A percentile compares a stretch with the other conserved stretches of the same genome.
phyloP scores from a whole-genome alignment of 352 stramenopile genomes.

The Phytophthora sp. region DNA sequence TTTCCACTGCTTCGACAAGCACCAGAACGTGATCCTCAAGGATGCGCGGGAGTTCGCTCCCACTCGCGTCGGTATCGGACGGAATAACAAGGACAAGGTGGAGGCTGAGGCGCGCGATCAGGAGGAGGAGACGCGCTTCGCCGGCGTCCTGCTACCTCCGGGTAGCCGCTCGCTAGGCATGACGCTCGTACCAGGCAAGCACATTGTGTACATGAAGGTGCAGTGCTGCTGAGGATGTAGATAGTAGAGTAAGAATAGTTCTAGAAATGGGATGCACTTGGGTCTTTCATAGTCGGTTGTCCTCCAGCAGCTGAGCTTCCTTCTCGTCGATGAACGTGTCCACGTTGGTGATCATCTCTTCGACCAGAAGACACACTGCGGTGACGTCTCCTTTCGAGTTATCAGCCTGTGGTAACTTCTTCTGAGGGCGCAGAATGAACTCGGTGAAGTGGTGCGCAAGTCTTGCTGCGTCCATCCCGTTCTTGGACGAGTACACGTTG shows the following conservation, averaged over 20 bases:
- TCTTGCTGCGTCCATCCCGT: conserved; percentile 65
- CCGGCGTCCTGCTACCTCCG: conserved; percentile 25
- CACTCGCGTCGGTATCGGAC: conserved; percentile 25
- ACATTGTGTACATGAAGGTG: conserved; percentile 81
- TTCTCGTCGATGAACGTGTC: conserved; percentile 81
- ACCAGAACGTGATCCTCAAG: conserved; percentile 83
- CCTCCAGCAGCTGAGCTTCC: conserved; percentile 59
- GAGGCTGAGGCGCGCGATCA: conserved; percentile 38
- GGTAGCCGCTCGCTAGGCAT: conserved; percentile 67
- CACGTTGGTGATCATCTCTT: conserved; percentile 77
- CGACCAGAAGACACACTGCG: conserved; percentile 46
- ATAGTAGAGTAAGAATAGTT: conserved; percentile 1
- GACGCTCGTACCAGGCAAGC: conserved; percentile 78
- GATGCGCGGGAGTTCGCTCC: conserved; percentile 70
- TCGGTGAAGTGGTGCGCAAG: conserved; percentile 61
- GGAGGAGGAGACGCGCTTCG: conserved; percentile 49
- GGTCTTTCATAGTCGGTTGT: conserved; percentile 46
- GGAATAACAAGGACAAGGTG: conserved; percentile 41
- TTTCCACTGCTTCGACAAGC: conserved; percentile 86
- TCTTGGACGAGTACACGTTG: conserved; percentile 77
- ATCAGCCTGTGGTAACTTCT: conserved; percentile 10
- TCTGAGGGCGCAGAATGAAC: conserved; percentile 58
- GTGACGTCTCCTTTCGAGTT: conserved; percentile 19
- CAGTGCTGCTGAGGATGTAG: conserved; percentile 29
- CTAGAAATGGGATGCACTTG: too few species aligned